phyloP scores from a whole-genome alignment of 148 eudicot species.

The Cornus kousa region DNA sequence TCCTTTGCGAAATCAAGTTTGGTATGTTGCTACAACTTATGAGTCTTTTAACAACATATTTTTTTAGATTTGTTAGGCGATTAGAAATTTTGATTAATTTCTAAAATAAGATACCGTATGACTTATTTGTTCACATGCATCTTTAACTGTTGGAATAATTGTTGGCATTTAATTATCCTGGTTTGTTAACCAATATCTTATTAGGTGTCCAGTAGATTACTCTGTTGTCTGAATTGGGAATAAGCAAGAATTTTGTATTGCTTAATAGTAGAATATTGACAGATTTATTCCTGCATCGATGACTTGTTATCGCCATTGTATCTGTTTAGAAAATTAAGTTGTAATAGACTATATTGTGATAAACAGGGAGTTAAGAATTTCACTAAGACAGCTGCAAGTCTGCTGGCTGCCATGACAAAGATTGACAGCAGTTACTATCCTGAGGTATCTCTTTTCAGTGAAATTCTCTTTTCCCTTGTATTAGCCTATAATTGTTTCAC shows the following conservation, averaged over 20 bases:
- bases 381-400: slow-evolving; percentile 55
- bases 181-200: not conserved
- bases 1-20: not conserved
- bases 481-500: slow-evolving; percentile 8
- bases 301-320: slow-evolving; percentile 1
- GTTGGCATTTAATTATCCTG: slow-evolving; percentile 9
- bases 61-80: not conserved
- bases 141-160: not conserved
- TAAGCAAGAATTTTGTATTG: not conserved
- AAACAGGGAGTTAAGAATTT: slow-evolving; percentile 72
- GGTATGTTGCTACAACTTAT: not conserved
- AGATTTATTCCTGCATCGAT: not conserved
- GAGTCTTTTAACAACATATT: not conserved
- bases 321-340: not conserved
- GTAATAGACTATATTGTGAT: slow-evolving; percentile 9
- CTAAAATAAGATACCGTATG: not conserved
- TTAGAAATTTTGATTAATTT: not conserved
- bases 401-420: slow-evolving; percentile 57
- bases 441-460: slow-evolving; percentile 41
- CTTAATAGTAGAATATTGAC: not conserved
- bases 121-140: not conserved
- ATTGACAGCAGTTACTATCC: slow-evolving; percentile 71
- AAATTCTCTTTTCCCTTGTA: not conserved
- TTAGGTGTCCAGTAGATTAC: not conserved
- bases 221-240: not conserved